Evolutionary conservation across 2,329 filamentous ascomycete genomes (phyloP).

Genomic region (Beauveria sp.): DNA sequence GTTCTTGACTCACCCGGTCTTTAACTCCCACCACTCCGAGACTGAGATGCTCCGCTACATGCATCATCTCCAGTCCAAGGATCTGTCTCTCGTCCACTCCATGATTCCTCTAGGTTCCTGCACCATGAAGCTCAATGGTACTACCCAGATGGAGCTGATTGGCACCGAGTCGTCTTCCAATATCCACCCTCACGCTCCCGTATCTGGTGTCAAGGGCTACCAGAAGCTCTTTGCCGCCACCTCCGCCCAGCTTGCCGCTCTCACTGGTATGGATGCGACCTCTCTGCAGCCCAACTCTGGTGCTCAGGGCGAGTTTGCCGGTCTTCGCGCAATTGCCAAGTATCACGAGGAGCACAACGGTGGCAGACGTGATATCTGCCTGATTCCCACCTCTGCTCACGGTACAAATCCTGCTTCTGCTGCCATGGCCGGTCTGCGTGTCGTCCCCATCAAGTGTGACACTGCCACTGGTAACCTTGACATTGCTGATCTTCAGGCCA

Average conservation of each 20-base stretch:
- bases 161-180: slow-evolving; percentile 68
- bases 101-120: slow-evolving; percentile 97
- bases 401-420: slow-evolving; percentile 94
- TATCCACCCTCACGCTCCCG: slow-evolving; percentile 73
- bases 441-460: slow-evolving; percentile 88
- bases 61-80: slow-evolving; percentile 85
- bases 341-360: slow-evolving; percentile 64
- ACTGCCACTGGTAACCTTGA: slow-evolving; percentile 82
- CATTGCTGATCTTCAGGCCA: slow-evolving; percentile 73
- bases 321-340: slow-evolving; percentile 78
- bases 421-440: slow-evolving; percentile 91
- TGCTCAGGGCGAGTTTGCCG: slow-evolving; percentile 90
- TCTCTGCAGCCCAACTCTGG: slow-evolving; percentile 94
- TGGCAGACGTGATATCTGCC: slow-evolving; percentile 77
- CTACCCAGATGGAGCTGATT: slow-evolving; percentile 85
- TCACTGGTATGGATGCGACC: slow-evolving; percentile 85
- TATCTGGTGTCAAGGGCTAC: slow-evolving; percentile 60
- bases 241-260: slow-evolving; percentile 66
- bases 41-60: slow-evolving; percentile 93
- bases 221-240: slow-evolving; percentile 61
- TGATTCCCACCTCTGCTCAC: slow-evolving; percentile 92
- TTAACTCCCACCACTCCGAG: slow-evolving; percentile 92
- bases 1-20: slow-evolving; percentile 84
- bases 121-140: slow-evolving; percentile 97
- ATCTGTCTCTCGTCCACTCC: slow-evolving; percentile 86